phyloP scores from a whole-genome alignment of 2,329 filamentous ascomycete species.

The Aureobasidium lini region DNA sequence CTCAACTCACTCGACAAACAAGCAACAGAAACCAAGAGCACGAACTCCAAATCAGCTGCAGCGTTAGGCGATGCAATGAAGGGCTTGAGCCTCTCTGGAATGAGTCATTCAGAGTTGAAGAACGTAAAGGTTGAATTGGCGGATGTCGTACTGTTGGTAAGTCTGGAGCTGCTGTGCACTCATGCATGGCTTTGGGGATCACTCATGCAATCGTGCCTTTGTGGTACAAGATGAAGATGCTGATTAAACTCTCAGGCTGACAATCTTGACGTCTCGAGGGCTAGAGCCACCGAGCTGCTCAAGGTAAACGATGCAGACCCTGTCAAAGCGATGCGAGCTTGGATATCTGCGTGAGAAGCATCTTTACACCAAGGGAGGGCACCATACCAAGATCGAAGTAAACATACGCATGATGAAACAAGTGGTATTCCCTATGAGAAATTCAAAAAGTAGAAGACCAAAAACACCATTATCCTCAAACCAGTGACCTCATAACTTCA shows the following conservation, averaged over 20 bases:
- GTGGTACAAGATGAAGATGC: not conserved
- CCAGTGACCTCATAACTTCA: not conserved
- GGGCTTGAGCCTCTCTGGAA: conserved; percentile 38
- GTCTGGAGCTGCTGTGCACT: conserved; percentile 23
- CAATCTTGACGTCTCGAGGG: conserved; percentile 63
- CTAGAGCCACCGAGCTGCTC: conserved; percentile 67
- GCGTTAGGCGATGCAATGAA: conserved; percentile 67
- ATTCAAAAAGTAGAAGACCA: not conserved
- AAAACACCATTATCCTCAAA: not conserved
- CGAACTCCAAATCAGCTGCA: conserved; percentile 59
- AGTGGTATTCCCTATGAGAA: not conserved
- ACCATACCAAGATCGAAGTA: not conserved
- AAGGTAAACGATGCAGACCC: conserved; percentile 64
- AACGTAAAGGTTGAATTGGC: conserved; percentile 64
- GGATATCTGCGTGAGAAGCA: conserved; percentile 29
- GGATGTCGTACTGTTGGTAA: conserved; percentile 62
- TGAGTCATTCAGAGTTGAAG: conserved; percentile 20
- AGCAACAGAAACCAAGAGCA: conserved; percentile 33
- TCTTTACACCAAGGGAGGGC: no score
- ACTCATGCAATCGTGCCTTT: conserved; percentile 12
- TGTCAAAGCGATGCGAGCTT: conserved; percentile 59
- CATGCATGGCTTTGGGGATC: not conserved
- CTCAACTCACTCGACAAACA: conserved; percentile 59
- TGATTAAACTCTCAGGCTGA: conserved; percentile 46
- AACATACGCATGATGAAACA: not conserved